Evolutionary conservation across 306 rosid species (phyloP).

Genomic region (Oemleria cerasiformis): DNA sequence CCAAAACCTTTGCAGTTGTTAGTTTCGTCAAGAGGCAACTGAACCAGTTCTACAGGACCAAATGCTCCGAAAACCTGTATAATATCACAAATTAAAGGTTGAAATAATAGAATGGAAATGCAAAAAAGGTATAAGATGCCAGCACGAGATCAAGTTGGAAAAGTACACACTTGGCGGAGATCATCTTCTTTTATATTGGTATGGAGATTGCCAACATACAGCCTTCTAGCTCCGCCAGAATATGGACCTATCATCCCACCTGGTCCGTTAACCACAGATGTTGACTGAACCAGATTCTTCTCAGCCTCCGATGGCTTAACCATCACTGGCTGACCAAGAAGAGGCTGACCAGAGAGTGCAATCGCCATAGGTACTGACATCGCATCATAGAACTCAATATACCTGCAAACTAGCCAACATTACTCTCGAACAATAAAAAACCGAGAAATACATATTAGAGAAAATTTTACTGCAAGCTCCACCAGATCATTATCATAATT

Average conservation of each 20-base stretch:
- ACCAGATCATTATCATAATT: neutral
- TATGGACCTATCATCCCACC: slow-evolving; percentile 73
- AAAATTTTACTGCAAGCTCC: neutral
- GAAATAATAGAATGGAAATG: slow-evolving; percentile 15
- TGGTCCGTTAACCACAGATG: slow-evolving; percentile 51
- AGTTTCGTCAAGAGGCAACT: slow-evolving; percentile 84
- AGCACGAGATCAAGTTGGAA: neutral
- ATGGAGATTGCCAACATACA: slow-evolving; percentile 94
- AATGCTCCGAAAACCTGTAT: slow-evolving; percentile 94
- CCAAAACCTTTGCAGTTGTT: slow-evolving; percentile 96
- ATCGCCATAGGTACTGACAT: slow-evolving; percentile 99
- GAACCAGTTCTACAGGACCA: slow-evolving; percentile 94
- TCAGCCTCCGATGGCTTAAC: slow-evolving; percentile 99
- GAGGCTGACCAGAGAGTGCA: slow-evolving; percentile 91
- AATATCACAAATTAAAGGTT: slow-evolving; percentile 16
- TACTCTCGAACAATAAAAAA: neutral
- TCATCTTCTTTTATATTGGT: slow-evolving; percentile 81
- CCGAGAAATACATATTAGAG: neutral
- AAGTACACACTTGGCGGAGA: slow-evolving; percentile 65
- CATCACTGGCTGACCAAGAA: slow-evolving; percentile 93
- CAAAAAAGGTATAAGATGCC: neutral
- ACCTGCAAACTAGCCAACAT: slow-evolving; percentile 40
- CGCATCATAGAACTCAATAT: slow-evolving; percentile 79
- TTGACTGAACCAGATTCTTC: slow-evolving; percentile 88
- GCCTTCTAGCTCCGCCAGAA: slow-evolving; percentile 92